Base-by-base conservation (phyloP, 2,329 filamentous ascomycete species). In the Drechslerella coelobrocha region DNA sequence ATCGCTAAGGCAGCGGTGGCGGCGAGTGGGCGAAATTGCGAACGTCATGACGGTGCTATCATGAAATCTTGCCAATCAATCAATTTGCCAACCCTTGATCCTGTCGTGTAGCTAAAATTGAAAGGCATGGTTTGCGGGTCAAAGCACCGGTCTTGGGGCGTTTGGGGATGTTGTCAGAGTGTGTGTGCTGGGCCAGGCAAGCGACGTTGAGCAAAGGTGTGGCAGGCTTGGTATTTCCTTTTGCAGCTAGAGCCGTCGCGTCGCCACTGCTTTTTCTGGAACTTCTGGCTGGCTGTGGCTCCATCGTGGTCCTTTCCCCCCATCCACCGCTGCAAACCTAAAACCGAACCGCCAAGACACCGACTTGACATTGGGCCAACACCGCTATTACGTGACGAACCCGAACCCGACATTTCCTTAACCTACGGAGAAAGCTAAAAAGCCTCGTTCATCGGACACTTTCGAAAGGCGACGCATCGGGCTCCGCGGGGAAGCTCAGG, bases 171-270 rank as follows among this genome's bases (percentile, higher is more conserved):
- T 6, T 12, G 29, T 34, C 29, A 12, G 29, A 7, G 29, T 34
- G 34, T 39, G 34, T 10, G 17, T 10, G 12, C 17, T n/a, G 41
- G 17, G 10, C 14, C 4, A 41, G 37, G 37, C 37, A 45, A 19
- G 5, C 41, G 17, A 6, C 21, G 37, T 17, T 17, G 14, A 6
- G 41, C 41, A 3, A 5, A 4, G 41, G 14, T 5, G 41, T n/a
- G 14, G 41, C 41, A 19, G 8, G 41, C 9, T 45, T 19, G 41
- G 41, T 23, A 17, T 45, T 45, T 19, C 41, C 41, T 10, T 45
- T 45, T 45, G 41, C 41, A 19, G 41, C 41, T 31, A 45, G 41
- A 45, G 41, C 41, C 41, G 41, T 45, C 41, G 41, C 41, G 41
- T 45, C 19, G 17, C 41, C 41, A 45, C 37, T 17, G 41, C 41